These are phyloP conservation scores for Phascolomyces articulosus DNA, from an alignment of 371 early-diverging fungal species.

Conservation along the genomic window DNA sequence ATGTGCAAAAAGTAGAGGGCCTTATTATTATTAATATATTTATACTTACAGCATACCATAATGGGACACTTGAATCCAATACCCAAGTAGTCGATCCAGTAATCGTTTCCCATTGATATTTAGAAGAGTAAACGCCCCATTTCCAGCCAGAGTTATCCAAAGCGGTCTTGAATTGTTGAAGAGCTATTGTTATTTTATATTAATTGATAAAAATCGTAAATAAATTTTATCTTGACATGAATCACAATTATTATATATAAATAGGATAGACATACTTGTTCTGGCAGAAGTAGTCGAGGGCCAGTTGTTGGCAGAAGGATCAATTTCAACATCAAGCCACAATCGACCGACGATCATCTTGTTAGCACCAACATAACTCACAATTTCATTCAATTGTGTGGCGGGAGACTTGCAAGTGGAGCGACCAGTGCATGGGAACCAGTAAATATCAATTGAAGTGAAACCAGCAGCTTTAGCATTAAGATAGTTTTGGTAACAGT, in stretches of 20 bases:
- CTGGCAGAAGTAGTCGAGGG: constrained; percentile 12
- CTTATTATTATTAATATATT: too few relatives aligned
- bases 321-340: constrained; percentile 31
- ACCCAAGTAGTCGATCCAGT: constrained; percentile 19
- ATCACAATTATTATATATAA: too few relatives aligned
- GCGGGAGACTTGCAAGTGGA: constrained; percentile 30
- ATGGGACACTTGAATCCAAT: constrained; percentile 20
- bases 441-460: constrained; percentile 20
- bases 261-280: constrained; percentile 8
- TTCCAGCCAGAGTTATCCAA: constrained; percentile 20
- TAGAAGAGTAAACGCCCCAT: constrained; percentile 28
- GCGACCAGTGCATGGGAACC: constrained; percentile 33
- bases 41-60: constrained; percentile 28
- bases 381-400: constrained; percentile 19
- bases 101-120: constrained; percentile 24
- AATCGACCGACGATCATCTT: constrained; percentile 22
- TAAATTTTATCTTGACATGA: too few relatives aligned
- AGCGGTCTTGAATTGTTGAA: constrained; percentile 19
- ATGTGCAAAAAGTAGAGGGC: too few relatives aligned
- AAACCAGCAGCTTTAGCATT: constrained; percentile 26
- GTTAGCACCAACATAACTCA: constrained; percentile 15
- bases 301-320: constrained; percentile 28
- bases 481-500: constrained; percentile 20
- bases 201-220: neutral
- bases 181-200: constrained; percentile 2